Percentiles rank a stretch among this genome's conserved stretches.
Evolutionary conservation across 139 green algal species (phyloP).

Genomic region (Volvox reticuliferus): DNA sequence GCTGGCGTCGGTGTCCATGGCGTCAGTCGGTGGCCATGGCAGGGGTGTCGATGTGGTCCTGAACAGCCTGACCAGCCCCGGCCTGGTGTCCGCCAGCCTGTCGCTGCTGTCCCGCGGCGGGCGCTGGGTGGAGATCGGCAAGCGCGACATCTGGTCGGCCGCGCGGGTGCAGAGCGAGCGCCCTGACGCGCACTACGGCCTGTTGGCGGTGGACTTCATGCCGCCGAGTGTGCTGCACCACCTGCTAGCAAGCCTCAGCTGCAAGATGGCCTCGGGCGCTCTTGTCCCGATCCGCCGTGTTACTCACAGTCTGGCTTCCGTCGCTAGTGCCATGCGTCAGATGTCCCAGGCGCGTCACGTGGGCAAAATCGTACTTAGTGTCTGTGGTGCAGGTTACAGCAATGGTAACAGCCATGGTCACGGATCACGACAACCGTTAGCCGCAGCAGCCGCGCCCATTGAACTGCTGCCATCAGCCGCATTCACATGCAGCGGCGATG

Average conservation of each 20-base stretch:
- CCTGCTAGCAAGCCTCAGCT: conserved; percentile 54
- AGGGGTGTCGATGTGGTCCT: conserved; percentile 68
- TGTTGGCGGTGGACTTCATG: conserved; percentile 92
- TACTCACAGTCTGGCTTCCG: conserved; percentile 57
- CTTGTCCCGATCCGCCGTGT: conserved; percentile 67
- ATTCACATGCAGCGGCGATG: neutral
- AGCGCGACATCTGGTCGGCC: conserved; percentile 87
- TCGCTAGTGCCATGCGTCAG: conserved; percentile 56
- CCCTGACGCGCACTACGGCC: conserved; percentile 73
- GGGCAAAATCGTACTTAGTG: conserved; percentile 87
- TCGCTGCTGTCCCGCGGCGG: conserved; percentile 65
- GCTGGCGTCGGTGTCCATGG: neutral
- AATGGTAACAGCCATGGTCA: too few species aligned
- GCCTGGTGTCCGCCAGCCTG: conserved; percentile 83
- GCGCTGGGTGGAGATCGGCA: conserved; percentile 88
- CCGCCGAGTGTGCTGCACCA: conserved; percentile 59
- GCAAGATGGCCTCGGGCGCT: conserved; percentile 58
- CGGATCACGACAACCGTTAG: too few species aligned
- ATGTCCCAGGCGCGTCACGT: conserved; percentile 84
- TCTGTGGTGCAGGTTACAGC: neutral
- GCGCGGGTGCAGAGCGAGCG: conserved; percentile 78
- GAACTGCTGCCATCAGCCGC: neutral
- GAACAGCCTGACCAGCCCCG: conserved; percentile 88
- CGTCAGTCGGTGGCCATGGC: neutral
- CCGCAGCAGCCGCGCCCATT: neutral